Evolutionary conservation across 495 filamentous ascomycete genomes (phyloP).

Genomic region (Penicillium coprophilum): DNA sequence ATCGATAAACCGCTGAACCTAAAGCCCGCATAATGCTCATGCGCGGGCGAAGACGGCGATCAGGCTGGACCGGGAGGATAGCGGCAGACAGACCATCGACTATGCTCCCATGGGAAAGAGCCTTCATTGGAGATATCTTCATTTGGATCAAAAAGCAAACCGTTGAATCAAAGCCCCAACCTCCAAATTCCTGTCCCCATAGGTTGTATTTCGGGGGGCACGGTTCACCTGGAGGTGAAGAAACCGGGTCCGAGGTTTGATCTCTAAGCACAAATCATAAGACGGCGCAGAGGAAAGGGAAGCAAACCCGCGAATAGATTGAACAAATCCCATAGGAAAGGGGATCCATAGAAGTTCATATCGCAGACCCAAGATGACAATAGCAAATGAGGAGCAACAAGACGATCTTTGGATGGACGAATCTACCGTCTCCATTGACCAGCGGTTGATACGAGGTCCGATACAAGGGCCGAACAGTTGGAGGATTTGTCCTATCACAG

Average conservation of each 20-base stretch:
- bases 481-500: conserved; percentile 25
- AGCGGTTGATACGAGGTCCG: conserved; percentile 17
- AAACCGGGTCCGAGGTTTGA: conserved; percentile 12
- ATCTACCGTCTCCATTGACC: conserved; percentile 20
- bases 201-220: conserved; percentile 22
- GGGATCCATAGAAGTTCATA: conserved; percentile 9
- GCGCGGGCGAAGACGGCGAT: conserved; percentile 21
- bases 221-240: conserved; percentile 16
- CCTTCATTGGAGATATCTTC: neutral
- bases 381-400: conserved; percentile 28
- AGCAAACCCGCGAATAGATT: conserved; percentile 14
- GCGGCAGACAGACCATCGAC: conserved; percentile 24
- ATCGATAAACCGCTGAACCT: conserved; percentile 45
- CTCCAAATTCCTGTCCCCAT: conserved; percentile 18
- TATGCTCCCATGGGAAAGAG: conserved; percentile 24
- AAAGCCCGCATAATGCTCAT: conserved; percentile 43
- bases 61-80: conserved; percentile 25
- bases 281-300: neutral
- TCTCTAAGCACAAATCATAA: conserved; percentile 18
- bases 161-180: conserved; percentile 6
- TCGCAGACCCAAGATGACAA: conserved; percentile 25
- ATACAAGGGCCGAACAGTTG: conserved; percentile 35
- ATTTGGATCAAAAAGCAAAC: neutral
- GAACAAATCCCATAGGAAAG: conserved; percentile 8
- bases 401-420: conserved; percentile 24